These are phyloP conservation scores for Fraxinus americana DNA, from an alignment of 257 asterid genomes.

Conservation along the genomic window DNA sequence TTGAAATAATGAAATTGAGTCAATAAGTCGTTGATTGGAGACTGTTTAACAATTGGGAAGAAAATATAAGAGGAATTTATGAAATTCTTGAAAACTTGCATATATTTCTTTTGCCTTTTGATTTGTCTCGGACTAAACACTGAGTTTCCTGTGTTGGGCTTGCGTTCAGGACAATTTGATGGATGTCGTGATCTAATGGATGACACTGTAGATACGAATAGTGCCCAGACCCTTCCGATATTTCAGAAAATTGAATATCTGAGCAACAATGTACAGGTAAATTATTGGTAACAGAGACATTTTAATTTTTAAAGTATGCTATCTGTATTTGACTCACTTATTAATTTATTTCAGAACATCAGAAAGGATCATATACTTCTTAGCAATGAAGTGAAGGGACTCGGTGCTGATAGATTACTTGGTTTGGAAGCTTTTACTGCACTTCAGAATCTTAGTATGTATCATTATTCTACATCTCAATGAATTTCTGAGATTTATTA, in stretches of 20 bases:
- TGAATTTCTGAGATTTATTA: not conserved
- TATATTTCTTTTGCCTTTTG: not conserved
- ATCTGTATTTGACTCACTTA: constrained; percentile 11
- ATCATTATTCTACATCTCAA: constrained; percentile 8
- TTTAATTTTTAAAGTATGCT: constrained; percentile 2
- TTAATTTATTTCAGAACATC: constrained; percentile 39
- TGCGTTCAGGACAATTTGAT: constrained; percentile 44
- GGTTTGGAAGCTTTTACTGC: constrained; percentile 52
- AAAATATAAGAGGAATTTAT: not conserved
- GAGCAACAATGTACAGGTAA: constrained; percentile 63
- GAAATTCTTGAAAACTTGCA: constrained; percentile 2
- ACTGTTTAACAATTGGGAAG: not conserved
- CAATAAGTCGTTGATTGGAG: not conserved
- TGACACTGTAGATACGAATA: constrained; percentile 39
- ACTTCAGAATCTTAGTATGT: constrained; percentile 73
- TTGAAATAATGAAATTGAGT: not conserved
- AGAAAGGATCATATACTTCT: constrained; percentile 51
- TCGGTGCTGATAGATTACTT: constrained; percentile 54
- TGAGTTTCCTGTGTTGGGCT: constrained; percentile 27
- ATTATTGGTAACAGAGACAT: not conserved
- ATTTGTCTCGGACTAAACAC: not conserved
- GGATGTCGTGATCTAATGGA: constrained; percentile 38
- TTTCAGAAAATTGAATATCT: constrained; percentile 58
- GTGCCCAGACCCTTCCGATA: constrained; percentile 53
- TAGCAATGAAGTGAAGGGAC: constrained; percentile 63